Evolutionary conservation across 495 filamentous ascomycete genomes (phyloP).

Genomic region (Lepidopterella palustris): DNA sequence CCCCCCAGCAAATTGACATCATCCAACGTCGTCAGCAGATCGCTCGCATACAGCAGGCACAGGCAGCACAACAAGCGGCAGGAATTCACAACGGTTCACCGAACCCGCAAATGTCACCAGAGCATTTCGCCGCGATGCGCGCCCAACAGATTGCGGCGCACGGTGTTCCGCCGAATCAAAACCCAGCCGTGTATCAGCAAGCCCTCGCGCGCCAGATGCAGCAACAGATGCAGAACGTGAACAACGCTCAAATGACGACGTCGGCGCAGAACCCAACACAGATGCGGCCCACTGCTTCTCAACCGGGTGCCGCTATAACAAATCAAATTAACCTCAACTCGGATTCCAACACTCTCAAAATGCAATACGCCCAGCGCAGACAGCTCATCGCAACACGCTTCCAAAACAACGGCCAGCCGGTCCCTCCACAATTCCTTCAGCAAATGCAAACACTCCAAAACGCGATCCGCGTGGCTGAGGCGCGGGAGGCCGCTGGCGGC

Average conservation of each 20-base stretch:
- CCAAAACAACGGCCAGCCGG: not conserved
- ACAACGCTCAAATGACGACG: conserved; percentile 6
- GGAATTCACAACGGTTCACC: conserved; percentile 1
- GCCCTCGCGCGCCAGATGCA: conserved; percentile 2
- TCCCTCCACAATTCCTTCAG: not conserved
- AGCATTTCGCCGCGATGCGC: not conserved
- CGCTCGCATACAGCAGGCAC: conserved; percentile 5
- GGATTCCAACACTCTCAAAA: not conserved
- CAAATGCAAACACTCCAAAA: not conserved
- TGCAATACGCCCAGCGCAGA: not conserved
- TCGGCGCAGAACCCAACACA: conserved; percentile 2
- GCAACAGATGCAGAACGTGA: not conserved
- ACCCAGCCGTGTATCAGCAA: conserved; percentile 16
- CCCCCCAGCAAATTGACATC: conserved; percentile 29
- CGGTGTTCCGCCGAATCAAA: conserved; percentile 10
- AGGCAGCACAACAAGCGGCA: conserved; percentile 16
- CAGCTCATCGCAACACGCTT: not conserved
- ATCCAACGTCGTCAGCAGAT: conserved; percentile 16
- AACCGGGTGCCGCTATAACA: not conserved
- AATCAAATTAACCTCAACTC: not conserved
- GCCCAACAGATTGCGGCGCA: conserved; percentile 15
- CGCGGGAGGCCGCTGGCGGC: not conserved
- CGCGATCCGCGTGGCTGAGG: not conserved
- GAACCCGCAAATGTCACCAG: not conserved
- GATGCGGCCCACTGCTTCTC: conserved; percentile 1